Percentiles rank a stretch among this genome's conserved stretches.
Evolutionary conservation across 208 protist species (phyloP).

Genomic region (Vickermania ingenoplastis): DNA sequence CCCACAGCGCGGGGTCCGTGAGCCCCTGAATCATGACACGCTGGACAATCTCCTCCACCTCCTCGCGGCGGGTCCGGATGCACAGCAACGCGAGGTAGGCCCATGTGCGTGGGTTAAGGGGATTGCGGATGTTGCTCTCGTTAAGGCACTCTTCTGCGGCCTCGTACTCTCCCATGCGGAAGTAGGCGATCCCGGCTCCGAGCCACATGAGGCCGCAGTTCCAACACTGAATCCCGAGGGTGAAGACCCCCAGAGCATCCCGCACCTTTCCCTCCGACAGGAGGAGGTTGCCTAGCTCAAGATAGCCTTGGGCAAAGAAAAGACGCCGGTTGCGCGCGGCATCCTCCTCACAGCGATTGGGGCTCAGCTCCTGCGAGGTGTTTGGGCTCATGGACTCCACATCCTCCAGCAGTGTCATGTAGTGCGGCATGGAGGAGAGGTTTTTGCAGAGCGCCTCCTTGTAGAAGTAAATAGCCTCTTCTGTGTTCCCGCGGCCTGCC

Average conservation of each 20-base stretch:
- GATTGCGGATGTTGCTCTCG: conserved; percentile 82
- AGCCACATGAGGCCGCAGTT: conserved; percentile 81
- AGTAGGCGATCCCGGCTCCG: conserved; percentile 79
- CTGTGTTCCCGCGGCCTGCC: conserved; percentile 32
- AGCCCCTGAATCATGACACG: conserved; percentile 52
- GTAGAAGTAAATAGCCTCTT: conserved; percentile 41
- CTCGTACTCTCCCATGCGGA: conserved; percentile 45
- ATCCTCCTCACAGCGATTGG: neutral
- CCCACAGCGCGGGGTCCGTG: conserved; percentile 44
- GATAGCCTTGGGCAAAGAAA: conserved; percentile 16
- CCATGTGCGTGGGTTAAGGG: conserved; percentile 80
- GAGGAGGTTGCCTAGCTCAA: conserved; percentile 78
- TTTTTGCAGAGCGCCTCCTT: conserved; percentile 39
- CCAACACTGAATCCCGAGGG: conserved; percentile 61
- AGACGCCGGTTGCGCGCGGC: conserved; percentile 1
- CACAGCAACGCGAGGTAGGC: conserved; percentile 70
- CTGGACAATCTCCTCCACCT: conserved; percentile 54
- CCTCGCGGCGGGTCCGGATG: conserved; percentile 20
- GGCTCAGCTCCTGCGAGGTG: neutral
- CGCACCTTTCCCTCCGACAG: conserved; percentile 46
- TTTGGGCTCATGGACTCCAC: neutral
- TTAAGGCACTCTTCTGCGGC: conserved; percentile 80
- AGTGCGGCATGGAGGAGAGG: conserved; percentile 6
- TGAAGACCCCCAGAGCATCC: conserved; percentile 69
- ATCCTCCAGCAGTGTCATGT: conserved; percentile 12